Evolutionary conservation across 169 alveolate species (phyloP).

Genomic region (Cryptosporidium bovis): DNA sequence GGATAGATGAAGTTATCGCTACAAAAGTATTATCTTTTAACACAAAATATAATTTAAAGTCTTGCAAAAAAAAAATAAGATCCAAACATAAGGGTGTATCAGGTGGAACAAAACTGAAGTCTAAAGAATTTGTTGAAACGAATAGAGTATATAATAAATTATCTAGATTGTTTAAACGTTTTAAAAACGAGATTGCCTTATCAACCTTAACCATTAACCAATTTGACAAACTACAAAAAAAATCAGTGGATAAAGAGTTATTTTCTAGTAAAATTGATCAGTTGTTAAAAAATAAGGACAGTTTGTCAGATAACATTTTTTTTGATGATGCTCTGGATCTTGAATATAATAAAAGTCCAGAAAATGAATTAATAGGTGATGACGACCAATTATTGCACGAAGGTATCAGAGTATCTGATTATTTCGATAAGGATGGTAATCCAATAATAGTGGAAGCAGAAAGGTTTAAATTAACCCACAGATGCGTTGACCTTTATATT

Average conservation of each 20-base stretch:
- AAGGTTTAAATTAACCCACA: not conserved
- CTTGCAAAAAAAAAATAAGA: slow-evolving; percentile 2
- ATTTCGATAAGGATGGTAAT: slow-evolving; percentile 24
- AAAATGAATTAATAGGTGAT: not conserved
- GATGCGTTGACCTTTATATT: slow-evolving; percentile 1
- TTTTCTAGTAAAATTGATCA: not conserved
- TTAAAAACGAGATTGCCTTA: not conserved
- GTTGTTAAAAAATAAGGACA: not conserved
- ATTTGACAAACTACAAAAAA: not conserved
- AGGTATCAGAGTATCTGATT: not conserved
- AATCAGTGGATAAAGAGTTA: not conserved
- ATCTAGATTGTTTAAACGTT: not conserved
- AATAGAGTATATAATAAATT: slow-evolving; percentile 2
- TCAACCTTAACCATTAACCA: not conserved
- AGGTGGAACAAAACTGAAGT: not conserved
- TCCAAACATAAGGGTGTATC: not conserved
- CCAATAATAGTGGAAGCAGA: slow-evolving; percentile 43
- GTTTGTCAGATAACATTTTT: not conserved
- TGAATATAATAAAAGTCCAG: not conserved
- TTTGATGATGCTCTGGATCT: not conserved
- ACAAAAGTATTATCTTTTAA: not conserved
- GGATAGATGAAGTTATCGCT: slow-evolving; percentile 34
- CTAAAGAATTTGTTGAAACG: not conserved
- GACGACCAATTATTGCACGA: not conserved
- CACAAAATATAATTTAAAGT: slow-evolving; percentile 22